These are phyloP conservation scores for Trichoderma asperelloides DNA, from an alignment of 495 filamentous ascomycete genomes.

Conservation along the genomic window DNA sequence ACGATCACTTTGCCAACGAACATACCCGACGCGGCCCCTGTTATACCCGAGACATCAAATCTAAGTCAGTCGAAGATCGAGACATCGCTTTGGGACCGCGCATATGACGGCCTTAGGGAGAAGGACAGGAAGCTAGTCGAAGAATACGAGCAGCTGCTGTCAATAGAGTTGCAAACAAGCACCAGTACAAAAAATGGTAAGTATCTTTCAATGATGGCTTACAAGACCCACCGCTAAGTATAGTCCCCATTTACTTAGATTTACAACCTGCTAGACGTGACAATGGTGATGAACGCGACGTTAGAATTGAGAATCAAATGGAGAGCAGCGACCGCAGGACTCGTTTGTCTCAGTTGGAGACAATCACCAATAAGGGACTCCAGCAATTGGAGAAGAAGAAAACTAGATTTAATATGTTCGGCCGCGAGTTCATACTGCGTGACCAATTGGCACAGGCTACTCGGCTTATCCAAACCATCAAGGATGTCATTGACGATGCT, in stretches of 20 bases:
- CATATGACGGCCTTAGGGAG: neutral
- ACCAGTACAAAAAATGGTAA: neutral
- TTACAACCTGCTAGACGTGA: too few relatives aligned
- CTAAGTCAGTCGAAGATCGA: neutral
- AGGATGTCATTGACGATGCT: neutral
- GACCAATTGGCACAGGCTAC: neutral
- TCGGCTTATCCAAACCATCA: neutral
- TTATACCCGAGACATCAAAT: neutral
- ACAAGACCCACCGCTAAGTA: neutral
- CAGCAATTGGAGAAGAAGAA: neutral
- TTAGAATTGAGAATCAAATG: neutral
- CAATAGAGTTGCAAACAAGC: neutral
- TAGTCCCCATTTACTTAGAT: neutral
- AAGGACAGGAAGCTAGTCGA: neutral
- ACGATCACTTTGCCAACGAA: neutral
- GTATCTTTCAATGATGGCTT: neutral
- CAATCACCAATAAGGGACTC: neutral
- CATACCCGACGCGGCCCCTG: neutral
- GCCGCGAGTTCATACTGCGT: neutral
- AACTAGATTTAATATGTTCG: neutral
- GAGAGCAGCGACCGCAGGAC: neutral
- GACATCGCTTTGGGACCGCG: neutral
- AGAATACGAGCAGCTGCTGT: neutral
- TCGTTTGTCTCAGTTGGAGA: neutral
- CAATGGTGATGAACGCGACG: neutral